Evolutionary conservation across 176 grass and related monocot genomes (phyloP), one percentile per base, ranked within the genome.

Genomic region (Eragrostis curvula): DNA sequence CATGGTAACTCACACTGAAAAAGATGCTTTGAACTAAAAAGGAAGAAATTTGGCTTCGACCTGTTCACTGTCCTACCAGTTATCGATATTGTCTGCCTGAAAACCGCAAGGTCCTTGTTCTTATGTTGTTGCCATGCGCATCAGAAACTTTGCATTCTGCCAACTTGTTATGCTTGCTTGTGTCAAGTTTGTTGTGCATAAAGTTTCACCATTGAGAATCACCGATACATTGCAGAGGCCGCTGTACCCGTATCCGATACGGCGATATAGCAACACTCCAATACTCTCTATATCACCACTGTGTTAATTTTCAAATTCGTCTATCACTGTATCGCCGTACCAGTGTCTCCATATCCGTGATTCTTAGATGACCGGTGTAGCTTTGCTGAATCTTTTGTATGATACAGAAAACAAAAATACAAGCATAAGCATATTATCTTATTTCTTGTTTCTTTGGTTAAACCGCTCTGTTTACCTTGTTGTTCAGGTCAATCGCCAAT

Each of bases 401-500:
- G 52, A 6, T 44, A 27, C 5, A 17, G 30, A 1, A 23, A 41
- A 39, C 50, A 74, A n/a, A 0, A 36, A 36, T 36, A 36, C 32
- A 36, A 36, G 32, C 32, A 36, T 18, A 29, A 39, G 2, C 9
- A 70, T 2, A 57, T 9, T 0, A 46, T 67, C 41, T n/a, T 10
- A 12, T 25, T 23, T 15, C 43, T 10, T 47, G 46, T 36, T 66
- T 83, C 15, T 56, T 66, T 47, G 2, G 3, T 58, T 6, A 12
- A 76, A 66, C 0, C 10, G 23, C 74, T 66, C 13, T 83, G 7
- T 84, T 70, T 81, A 64, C 57, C 24, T 61, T 84, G 44, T 63
- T 79, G 12, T 91, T 82, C 81, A 99, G 96, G 96, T 78, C 91
- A 94, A 36, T 99, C 96, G 71, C 82, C 87, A 78, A 93, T 96